A percentile compares a stretch with the other conserved stretches of the same genome.
Conservation (phyloP, 805 yeast genomes). For the Yamadazyma paraphyllophila region DNA sequence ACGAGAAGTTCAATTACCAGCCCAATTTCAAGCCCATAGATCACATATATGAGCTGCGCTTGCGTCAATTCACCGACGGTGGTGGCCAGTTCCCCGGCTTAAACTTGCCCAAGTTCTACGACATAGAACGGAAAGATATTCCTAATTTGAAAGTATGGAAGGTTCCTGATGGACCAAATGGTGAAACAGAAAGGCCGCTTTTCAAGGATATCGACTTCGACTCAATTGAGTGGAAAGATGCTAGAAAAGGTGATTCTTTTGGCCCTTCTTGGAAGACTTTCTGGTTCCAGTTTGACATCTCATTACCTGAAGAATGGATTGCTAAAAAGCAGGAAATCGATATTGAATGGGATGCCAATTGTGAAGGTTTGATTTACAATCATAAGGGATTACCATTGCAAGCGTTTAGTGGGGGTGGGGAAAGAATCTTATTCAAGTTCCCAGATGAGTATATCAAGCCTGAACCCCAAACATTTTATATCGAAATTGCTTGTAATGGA, state of each 20-base stretch:
- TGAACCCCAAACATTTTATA: constrained; percentile 62
- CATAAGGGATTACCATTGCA: constrained; percentile 66
- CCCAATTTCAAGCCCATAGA: constrained; percentile 80
- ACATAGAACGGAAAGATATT: constrained; percentile 51
- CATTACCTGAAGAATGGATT: constrained; percentile 63
- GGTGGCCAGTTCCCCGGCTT: constrained; percentile 73
- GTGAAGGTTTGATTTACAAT: constrained; percentile 81
- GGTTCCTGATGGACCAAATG: constrained; percentile 57
- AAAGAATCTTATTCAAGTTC: constrained; percentile 69
- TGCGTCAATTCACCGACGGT: constrained; percentile 68
- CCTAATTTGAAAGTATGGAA: constrained; percentile 60
- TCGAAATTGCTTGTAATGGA: constrained; percentile 92
- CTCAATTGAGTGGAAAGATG: constrained; percentile 47
- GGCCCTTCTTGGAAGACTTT: constrained; percentile 98
- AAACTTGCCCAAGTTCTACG: constrained; percentile 82
- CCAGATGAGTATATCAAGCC: constrained; percentile 55
- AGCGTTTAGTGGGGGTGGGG: constrained; percentile 86
- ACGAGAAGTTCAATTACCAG: constrained; percentile 26
- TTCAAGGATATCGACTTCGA: constrained; percentile 56
- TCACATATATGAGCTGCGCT: constrained; percentile 64
- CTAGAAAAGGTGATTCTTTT: constrained; percentile 69
- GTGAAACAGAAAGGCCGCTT: constrained; percentile 55
- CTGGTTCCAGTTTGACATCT: constrained; percentile 75
- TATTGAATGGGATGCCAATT: constrained; percentile 80
- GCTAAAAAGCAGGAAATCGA: constrained; percentile 48